Evolutionary conservation across 305 asterid genomes (phyloP), one percentile per base, ranked within the genome.

Genomic region (Striga hermonthica): DNA sequence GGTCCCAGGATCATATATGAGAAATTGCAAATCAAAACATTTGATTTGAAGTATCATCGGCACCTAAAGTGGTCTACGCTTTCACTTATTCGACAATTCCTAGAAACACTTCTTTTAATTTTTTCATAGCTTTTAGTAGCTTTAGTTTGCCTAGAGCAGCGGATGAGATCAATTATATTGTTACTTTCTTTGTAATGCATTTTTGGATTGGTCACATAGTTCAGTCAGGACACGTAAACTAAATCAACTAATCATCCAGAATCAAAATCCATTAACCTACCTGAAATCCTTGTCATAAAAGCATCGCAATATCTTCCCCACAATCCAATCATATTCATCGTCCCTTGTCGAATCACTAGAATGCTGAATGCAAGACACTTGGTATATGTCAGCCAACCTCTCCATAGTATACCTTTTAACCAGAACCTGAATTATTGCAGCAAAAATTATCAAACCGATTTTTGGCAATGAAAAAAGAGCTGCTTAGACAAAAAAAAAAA

Each of bases 251-350:
- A 66, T 48, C 39, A 35, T 45, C 68, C 36, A 28, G 56, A 75
- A 67, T 43, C 47, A 47, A 35, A 67, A 75, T 41, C 65, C 54
- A 62, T 36, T 48, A 57, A 52, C 40, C 67, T 85, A 91, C 98
- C 98, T 89, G 86, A 91, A 87, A 84, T 91, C 98, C 82, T 91
- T 91, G 74, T 91, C 98, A 77, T 89, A 91, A 71, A 85, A 91
- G 76, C 98, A 85, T 78, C 93, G 85, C 75, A 91, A 78, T 62
- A 89, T 78, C 82, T 80, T 89, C 66, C 95, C 85, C 37, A 88
- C 83, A 69, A 91, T 84, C 97, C 97, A 91, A 66, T 82, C 96
- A 80, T 89, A 89, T 55, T 75, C 85, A 39, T 64, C 84, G 66
- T 73, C 72, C 79, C 62, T 72, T 41, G 66, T 69, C 31, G 84